Percentiles rank a stretch among this genome's conserved stretches.
These are phyloP conservation scores for Daedaleopsis sinensis DNA, from an alignment of 768 basidiomycete species.

Conservation along the genomic window DNA sequence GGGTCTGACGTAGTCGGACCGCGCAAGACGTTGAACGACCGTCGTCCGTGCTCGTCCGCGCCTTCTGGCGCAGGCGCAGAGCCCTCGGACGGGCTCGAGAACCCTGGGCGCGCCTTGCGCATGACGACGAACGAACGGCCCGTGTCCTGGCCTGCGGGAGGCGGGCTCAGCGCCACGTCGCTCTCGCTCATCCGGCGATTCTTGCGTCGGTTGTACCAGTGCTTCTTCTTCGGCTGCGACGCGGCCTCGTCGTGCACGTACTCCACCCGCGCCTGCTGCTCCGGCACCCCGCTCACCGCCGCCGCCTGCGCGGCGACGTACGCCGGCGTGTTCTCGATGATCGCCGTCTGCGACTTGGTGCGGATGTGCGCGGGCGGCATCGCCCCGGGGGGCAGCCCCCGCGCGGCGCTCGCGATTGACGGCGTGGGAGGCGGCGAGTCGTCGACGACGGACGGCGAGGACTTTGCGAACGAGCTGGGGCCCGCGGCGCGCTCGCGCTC, in stretches of 20 bases:
- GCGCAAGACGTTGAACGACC: constrained; percentile 33
- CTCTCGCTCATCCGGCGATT: constrained; percentile 64
- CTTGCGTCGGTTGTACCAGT: constrained; percentile 70
- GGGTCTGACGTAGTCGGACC: constrained; percentile 30
- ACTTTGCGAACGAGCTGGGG: constrained; percentile 16
- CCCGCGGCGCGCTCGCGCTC: constrained; percentile 22
- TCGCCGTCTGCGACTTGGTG: constrained; percentile 81
- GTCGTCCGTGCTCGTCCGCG: constrained; percentile 17
- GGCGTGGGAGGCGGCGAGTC: constrained; percentile 55
- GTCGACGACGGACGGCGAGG: constrained; percentile 31
- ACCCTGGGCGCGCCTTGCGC: constrained; percentile 29
- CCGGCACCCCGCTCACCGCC: constrained; percentile 9
- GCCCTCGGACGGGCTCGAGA: constrained; percentile 8
- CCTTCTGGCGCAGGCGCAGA: constrained; percentile 3
- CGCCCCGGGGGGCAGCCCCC: constrained; percentile 58
- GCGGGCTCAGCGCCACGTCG: constrained; percentile 27
- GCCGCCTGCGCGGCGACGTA: constrained; percentile 16
- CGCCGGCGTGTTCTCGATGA: constrained; percentile 56
- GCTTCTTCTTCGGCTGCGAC: constrained; percentile 58
- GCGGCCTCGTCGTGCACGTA: constrained; percentile 26
- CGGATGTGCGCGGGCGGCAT: constrained; percentile 69
- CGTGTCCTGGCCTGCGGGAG: constrained; percentile 19
- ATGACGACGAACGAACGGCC: constrained; percentile 40
- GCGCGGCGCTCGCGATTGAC: constrained; percentile 48
- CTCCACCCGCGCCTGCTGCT: neutral